These are phyloP conservation scores for Kuraishia capsulata DNA, from an alignment of 805 yeast genomes.

Conservation along the genomic window DNA sequence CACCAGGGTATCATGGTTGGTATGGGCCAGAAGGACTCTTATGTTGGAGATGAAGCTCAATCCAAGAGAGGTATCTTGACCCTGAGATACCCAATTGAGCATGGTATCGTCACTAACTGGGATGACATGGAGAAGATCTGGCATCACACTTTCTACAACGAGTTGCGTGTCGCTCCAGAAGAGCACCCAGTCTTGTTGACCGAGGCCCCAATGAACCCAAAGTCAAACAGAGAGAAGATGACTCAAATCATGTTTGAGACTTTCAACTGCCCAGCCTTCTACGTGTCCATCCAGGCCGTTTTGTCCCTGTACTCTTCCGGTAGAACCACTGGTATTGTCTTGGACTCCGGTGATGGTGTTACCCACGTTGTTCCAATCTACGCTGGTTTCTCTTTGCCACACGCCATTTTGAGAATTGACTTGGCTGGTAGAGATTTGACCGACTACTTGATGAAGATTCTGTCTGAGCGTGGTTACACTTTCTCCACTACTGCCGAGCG, in stretches of 20 bases:
- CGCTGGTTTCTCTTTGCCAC: conserved; percentile 99
- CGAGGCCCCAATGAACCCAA: conserved; percentile 99
- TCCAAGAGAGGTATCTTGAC: conserved; percentile 99
- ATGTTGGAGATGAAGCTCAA: conserved; percentile 99
- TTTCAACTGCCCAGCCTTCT: conserved; percentile 98
- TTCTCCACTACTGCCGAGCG: conserved; percentile 99
- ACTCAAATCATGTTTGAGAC: conserved; percentile 99
- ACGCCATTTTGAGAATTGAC: conserved; percentile 97
- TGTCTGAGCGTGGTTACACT: conserved; percentile 97
- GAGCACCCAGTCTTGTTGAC: conserved; percentile 99
- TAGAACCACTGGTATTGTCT: conserved; percentile 99
- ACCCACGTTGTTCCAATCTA: conserved; percentile 99
- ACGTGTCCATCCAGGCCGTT: conserved; percentile 98
- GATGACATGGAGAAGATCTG: conserved; percentile 99
- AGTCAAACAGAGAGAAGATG: conserved; percentile 99
- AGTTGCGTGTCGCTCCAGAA: conserved; percentile 99
- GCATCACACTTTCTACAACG: conserved; percentile 99
- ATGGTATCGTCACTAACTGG: conserved; percentile 99
- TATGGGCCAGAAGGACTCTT: conserved; percentile 99
- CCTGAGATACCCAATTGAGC: conserved; percentile 98
- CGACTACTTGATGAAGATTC: conserved; percentile 96
- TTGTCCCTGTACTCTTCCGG: conserved; percentile 97
- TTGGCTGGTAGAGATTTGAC: conserved; percentile 99
- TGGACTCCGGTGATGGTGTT: conserved; percentile 99
- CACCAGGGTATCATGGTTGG: conserved; percentile 99